These are phyloP conservation scores for Monosporozyma siamensis DNA, from an alignment of 805 yeast genomes.

Conservation along the genomic window DNA sequence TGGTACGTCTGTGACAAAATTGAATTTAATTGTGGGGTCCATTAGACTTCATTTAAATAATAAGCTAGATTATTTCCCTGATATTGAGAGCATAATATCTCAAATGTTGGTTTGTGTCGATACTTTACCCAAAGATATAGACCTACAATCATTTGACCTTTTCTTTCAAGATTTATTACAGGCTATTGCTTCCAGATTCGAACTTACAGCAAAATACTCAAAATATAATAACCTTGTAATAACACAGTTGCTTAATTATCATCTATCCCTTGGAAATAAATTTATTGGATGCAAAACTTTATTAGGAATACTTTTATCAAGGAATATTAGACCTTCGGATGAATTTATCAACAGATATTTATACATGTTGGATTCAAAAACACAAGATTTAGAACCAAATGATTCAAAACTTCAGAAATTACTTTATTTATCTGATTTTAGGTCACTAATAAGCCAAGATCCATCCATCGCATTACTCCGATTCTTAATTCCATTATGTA, in stretches of 20 bases:
- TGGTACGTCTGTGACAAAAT: conserved; percentile 9
- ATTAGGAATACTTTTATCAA: conserved; percentile 9
- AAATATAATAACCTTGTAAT: conserved; percentile 1
- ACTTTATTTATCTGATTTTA: conserved; percentile 17
- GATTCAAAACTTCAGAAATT: conserved; percentile 5
- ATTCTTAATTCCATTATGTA: conserved; percentile 15
- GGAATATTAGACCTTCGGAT: conserved; percentile 11
- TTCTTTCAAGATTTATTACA: conserved; percentile 7
- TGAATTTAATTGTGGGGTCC: conserved; percentile 12
- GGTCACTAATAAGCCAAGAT: conserved; percentile 12
- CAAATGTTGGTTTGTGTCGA: conserved; percentile 1
- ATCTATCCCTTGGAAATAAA: conserved; percentile 5
- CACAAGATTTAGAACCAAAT: conserved; percentile 3
- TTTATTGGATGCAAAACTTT: conserved; percentile 12
- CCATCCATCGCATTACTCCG: conserved; percentile 10
- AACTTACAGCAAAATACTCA: not conserved
- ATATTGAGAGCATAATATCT: conserved; percentile 12
- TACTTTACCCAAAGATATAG: not conserved
- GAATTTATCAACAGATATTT: conserved; percentile 9
- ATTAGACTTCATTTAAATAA: conserved; percentile 12
- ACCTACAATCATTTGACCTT: conserved; percentile 2
- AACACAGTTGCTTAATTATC: conserved; percentile 10
- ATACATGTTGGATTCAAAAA: not conserved
- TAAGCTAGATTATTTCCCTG: conserved; percentile 15
- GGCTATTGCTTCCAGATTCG: conserved; percentile 1